A percentile compares a stretch with the other conserved stretches of the same genome.
Conservation (phyloP, 495 filamentous ascomycete genomes). For the Aspergillus biplanus region DNA sequence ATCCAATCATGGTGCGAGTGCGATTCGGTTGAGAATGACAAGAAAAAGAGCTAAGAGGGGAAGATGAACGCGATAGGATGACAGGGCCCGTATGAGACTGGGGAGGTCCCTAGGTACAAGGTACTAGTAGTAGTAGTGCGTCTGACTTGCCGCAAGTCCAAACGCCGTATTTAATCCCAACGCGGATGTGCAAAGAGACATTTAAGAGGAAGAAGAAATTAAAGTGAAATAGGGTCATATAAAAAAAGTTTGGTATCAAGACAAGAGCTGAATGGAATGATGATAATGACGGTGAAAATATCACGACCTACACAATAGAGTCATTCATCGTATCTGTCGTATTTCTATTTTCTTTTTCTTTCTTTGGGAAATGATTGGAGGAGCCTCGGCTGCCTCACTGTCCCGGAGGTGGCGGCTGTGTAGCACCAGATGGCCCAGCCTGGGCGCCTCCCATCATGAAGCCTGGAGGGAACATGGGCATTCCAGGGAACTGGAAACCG, state of each 20-base stretch:
- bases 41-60: too few species aligned
- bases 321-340: constrained; percentile 14
- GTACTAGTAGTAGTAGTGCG: too few species aligned
- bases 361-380: background rate
- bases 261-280: constrained; percentile 22
- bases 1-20: too few species aligned
- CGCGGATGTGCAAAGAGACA: constrained; percentile 6
- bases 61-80: too few species aligned
- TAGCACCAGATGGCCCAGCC: constrained; percentile 30
- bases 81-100: too few species aligned
- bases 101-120: too few species aligned
- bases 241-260: constrained; percentile 24
- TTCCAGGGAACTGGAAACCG: constrained; percentile 68
- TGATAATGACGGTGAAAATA: background rate
- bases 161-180: constrained; percentile 14
- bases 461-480: constrained; percentile 71
- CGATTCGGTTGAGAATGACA: too few species aligned
- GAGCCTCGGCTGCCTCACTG: constrained; percentile 37
- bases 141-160: background rate
- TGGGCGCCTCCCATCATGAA: constrained; percentile 58
- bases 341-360: constrained; percentile 4
- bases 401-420: constrained; percentile 54
- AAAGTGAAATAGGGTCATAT: background rate
- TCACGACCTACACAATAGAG: constrained; percentile 3
- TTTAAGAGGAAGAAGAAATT: background rate